Evolutionary conservation across 352 stramenopile genomes (phyloP).

Genomic region (Phytophthora melonis): DNA sequence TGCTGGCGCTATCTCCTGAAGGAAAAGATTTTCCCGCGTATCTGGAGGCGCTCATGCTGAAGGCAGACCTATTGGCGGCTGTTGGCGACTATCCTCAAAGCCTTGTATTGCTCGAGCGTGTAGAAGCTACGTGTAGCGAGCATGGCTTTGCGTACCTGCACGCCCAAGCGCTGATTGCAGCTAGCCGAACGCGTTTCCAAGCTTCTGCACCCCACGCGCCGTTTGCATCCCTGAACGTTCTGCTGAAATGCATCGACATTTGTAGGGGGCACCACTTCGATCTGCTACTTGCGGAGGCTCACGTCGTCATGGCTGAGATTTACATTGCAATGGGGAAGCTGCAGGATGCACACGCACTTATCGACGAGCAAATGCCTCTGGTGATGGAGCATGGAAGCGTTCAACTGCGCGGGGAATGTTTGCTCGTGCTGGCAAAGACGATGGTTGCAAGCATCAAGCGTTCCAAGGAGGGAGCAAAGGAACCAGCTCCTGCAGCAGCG

Average conservation of each 20-base stretch:
- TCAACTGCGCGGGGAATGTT: constrained; percentile 59
- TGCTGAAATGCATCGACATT: constrained; percentile 59
- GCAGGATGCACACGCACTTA: constrained; percentile 51
- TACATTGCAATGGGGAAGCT: constrained; percentile 67
- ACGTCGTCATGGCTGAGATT: constrained; percentile 72
- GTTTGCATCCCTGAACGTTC: constrained; percentile 53
- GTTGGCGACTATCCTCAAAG: constrained; percentile 47
- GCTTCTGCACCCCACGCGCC: constrained; percentile 53
- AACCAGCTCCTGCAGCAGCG: constrained; percentile 1
- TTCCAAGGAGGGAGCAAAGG: constrained; percentile 26
- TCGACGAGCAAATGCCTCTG: constrained; percentile 70
- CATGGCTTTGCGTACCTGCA: constrained; percentile 56
- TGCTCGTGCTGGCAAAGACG: constrained; percentile 68
- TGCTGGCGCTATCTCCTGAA: constrained; percentile 56
- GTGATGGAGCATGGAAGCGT: constrained; percentile 75
- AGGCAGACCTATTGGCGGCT: constrained; percentile 43
- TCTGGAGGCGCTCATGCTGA: constrained; percentile 51
- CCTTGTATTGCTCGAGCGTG: constrained; percentile 47
- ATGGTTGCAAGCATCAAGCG: constrained; percentile 47
- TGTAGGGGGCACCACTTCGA: constrained; percentile 65
- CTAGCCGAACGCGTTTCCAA: constrained; percentile 45
- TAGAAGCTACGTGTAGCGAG: constrained; percentile 55
- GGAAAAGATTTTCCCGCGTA: constrained; percentile 57
- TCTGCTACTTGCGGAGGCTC: constrained; percentile 62
- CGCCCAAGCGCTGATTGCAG: constrained; percentile 61